A percentile compares a stretch with the other conserved stretches of the same genome.
Evolutionary conservation across 805 yeast species (phyloP).

Genomic region (Candida tammaniensis): DNA sequence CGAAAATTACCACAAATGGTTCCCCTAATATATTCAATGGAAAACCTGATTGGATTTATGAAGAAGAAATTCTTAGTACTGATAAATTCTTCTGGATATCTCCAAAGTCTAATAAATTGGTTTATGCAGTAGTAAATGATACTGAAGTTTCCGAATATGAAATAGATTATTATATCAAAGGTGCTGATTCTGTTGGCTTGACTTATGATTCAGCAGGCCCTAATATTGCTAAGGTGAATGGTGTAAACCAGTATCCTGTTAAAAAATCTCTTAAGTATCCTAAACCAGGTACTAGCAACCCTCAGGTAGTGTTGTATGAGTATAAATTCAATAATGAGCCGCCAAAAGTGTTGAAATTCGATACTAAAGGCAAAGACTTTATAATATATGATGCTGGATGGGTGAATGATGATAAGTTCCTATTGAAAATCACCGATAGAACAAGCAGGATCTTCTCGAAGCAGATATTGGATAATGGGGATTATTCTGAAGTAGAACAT

Average conservation of each 20-base stretch:
- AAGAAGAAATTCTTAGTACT: slow-evolving; percentile 65
- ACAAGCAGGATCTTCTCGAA: slow-evolving; percentile 53
- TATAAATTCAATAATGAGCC: slow-evolving; percentile 34
- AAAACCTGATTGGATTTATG: slow-evolving; percentile 81
- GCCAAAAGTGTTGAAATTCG: no score
- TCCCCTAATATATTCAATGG: slow-evolving; percentile 55
- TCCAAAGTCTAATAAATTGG: slow-evolving; percentile 54
- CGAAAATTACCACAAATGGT: slow-evolving; percentile 52
- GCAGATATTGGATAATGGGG: slow-evolving; percentile 39
- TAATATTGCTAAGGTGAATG: not conserved
- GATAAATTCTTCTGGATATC: slow-evolving; percentile 75
- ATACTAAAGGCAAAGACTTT: slow-evolving; percentile 32
- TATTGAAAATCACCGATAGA: slow-evolving; percentile 66
- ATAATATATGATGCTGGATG: slow-evolving; percentile 64
- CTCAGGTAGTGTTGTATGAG: slow-evolving; percentile 44
- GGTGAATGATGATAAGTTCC: slow-evolving; percentile 47
- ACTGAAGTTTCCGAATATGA: slow-evolving; percentile 52
- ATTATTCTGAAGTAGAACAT: slow-evolving; percentile 33
- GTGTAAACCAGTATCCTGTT: slow-evolving; percentile 45
- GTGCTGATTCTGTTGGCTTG: slow-evolving; percentile 13
- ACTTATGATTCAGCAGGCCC: slow-evolving; percentile 7
- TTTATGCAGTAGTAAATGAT: slow-evolving; percentile 59
- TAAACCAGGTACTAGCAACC: slow-evolving; percentile 67
- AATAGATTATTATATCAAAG: slow-evolving; percentile 50
- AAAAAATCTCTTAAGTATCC: slow-evolving; percentile 57